These are phyloP conservation scores for Metschnikowia amazonensis DNA, from an alignment of 805 yeast species.

Conservation along the genomic window DNA sequence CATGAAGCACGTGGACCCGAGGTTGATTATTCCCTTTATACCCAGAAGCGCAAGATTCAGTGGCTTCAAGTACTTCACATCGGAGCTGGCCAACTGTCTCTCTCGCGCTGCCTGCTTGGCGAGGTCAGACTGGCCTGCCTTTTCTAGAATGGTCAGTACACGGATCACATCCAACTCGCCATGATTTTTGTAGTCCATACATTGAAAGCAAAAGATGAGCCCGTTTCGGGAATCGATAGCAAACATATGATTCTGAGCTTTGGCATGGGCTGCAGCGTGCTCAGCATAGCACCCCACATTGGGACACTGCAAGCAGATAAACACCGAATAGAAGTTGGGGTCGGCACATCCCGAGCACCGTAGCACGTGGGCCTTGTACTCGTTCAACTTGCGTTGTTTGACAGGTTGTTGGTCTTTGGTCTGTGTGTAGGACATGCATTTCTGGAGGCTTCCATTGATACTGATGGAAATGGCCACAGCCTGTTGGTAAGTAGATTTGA, in stretches of 20 bases:
- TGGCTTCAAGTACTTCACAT: slow-evolving; percentile 32
- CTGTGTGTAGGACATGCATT: slow-evolving; percentile 23
- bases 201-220: slow-evolving; percentile 71
- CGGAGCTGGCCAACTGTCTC: slow-evolving; percentile 4
- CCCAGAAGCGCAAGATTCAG: slow-evolving; percentile 64
- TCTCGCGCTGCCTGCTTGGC: slow-evolving; percentile 7
- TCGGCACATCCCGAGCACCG: slow-evolving; percentile 50
- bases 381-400: slow-evolving; percentile 36
- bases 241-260: slow-evolving; percentile 32
- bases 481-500: slow-evolving; percentile 47
- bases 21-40: slow-evolving; percentile 79
- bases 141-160: slow-evolving; percentile 13
- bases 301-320: slow-evolving; percentile 73
- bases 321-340: slow-evolving; percentile 42
- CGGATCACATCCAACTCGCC: slow-evolving; percentile 53
- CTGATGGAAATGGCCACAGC: slow-evolving; percentile 47
- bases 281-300: slow-evolving; percentile 62
- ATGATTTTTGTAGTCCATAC: slow-evolving; percentile 69
- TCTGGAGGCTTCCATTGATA: slow-evolving; percentile 21
- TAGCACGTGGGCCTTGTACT: slow-evolving; percentile 42
- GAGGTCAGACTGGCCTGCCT: neutral
- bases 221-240: slow-evolving; percentile 65
- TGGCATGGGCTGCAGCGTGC: slow-evolving; percentile 34
- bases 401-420: slow-evolving; percentile 38
- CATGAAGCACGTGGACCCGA: slow-evolving; percentile 98